phyloP scores from a whole-genome alignment of 495 filamentous ascomycete genomes.

The Aspergillus bridgeri region DNA sequence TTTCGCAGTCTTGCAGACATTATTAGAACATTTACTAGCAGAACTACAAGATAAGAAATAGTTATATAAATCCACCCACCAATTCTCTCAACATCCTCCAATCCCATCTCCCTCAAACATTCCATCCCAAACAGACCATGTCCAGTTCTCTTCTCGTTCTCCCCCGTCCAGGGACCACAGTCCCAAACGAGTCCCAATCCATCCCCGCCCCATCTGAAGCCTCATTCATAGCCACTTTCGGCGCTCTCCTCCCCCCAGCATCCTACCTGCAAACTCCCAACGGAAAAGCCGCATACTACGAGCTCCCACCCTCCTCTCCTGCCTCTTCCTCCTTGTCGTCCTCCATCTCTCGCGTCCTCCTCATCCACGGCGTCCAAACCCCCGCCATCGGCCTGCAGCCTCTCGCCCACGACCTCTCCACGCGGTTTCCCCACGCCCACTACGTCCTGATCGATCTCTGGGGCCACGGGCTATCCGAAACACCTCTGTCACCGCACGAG shows the following conservation, averaged over 20 bases:
- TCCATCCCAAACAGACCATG: constrained; percentile 8
- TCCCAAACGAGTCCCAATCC: constrained; percentile 5
- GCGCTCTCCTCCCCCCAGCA: constrained; percentile 32
- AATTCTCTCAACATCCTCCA: no score
- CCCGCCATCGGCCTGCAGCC: constrained; percentile 35
- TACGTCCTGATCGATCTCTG: constrained; percentile 34
- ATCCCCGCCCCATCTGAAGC: constrained; percentile 37
- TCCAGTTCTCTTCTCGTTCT: constrained; percentile 21
- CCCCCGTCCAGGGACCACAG: constrained; percentile 27
- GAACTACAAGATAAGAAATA: no score
- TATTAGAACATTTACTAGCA: no score
- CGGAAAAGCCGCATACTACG: constrained; percentile 38
- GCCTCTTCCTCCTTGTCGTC: constrained; percentile 1
- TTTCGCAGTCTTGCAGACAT: no score
- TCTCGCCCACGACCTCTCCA: constrained; percentile 25
- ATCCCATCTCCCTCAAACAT: no score
- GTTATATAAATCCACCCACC: no score
- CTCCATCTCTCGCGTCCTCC: constrained; percentile 21
- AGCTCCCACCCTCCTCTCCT: constrained; percentile 20
- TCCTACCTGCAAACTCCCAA: constrained; percentile 28
- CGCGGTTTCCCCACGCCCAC: constrained; percentile 29
- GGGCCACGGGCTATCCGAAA: constrained; percentile 39
- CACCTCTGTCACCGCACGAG: constrained; percentile 25
- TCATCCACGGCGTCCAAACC: constrained; percentile 37
- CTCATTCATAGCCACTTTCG: constrained; percentile 33